Conservation (phyloP, 805 yeast genomes). For the Tetrapisispora nanseiensis region DNA sequence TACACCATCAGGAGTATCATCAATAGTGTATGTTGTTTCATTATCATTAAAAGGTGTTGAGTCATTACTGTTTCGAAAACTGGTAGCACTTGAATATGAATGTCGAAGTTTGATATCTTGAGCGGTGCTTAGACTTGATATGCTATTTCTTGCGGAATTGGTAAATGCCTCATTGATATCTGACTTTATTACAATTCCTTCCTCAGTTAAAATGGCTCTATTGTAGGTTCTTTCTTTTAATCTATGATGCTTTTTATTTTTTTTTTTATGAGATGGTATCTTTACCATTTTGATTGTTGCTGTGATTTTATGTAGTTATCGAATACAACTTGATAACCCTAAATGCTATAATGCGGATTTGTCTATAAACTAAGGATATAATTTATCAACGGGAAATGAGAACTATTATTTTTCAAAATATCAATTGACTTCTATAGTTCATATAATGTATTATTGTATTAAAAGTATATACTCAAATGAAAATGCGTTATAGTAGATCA, state of each 20-base stretch:
- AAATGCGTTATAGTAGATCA: too few species aligned
- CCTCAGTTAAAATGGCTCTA: constrained; percentile 26
- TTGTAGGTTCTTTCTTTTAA: background rate
- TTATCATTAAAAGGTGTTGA: background rate
- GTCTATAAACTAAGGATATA: too few species aligned
- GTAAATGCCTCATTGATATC: constrained; percentile 12
- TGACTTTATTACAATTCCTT: constrained; percentile 29
- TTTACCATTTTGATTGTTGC: background rate
- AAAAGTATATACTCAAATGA: too few species aligned
- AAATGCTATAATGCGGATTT: too few species aligned
- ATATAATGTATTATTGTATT: too few species aligned
- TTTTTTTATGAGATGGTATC: background rate
- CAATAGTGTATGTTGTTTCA: background rate
- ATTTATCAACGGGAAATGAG: too few species aligned
- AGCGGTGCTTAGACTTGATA: constrained; percentile 7
- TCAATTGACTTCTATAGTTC: too few species aligned
- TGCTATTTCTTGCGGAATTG: constrained; percentile 6
- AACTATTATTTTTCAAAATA: too few species aligned
- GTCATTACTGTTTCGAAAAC: background rate
- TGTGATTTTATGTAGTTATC: too few species aligned
- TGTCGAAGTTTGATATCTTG: background rate
- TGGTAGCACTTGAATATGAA: background rate
- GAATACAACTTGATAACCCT: too few species aligned
- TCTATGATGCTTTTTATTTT: background rate
- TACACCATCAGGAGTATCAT: background rate